Evolutionary conservation across 1,284 basidiomycete genomes (phyloP), one percentile per base, ranked within the genome.

Genomic region (Cutaneotrichosporon mucoides): DNA sequence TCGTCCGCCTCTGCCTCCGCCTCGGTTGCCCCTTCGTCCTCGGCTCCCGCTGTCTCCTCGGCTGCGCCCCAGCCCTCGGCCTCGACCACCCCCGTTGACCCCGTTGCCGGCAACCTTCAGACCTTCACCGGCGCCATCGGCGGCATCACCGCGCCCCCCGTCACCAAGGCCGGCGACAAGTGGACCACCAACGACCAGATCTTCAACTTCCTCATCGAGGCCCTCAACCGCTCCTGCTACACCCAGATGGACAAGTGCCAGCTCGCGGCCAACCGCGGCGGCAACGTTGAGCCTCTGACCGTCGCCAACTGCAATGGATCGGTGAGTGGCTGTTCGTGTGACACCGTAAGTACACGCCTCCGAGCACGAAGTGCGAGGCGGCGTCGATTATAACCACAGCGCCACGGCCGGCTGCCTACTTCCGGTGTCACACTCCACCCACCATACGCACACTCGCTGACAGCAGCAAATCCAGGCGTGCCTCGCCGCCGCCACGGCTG

Each of bases 241-340:
- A 45, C 52, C 34, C 69, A 71, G 66, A 63, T 67, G 62, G 57
- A 67, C 56, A 35, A 42, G 15, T 68, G 68, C 52, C 66, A 68
- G 56, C 55, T 55, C 41, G 60, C 61, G 10, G 68, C 68, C 33
- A 66, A 66, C 50, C 57, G 51, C 53, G 53, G 59, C 35, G 66
- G 66, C 38, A 68, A 66, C 56, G 60, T 40, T n/a, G 52, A 15
- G 38, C 47, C 54, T 9, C 48, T 70, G n/a, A 67, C 68, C 35
- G 67, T 68, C 33, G 40, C 42, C 5, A 59, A 59, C 38, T 70
- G 68, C 50, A 62, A 66, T 35, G 56, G 46, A 16, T 6, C 33
- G 10, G 45, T 46, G 45, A 46, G 45, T 34, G 24, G 24, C 24
- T 24, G 24, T 24, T 24, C 24, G 24, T 24, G 24, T 24, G 24